These are phyloP conservation scores for Globisporangium echinulatum DNA, from an alignment of 352 stramenopile genomes.

Conservation along the genomic window DNA sequence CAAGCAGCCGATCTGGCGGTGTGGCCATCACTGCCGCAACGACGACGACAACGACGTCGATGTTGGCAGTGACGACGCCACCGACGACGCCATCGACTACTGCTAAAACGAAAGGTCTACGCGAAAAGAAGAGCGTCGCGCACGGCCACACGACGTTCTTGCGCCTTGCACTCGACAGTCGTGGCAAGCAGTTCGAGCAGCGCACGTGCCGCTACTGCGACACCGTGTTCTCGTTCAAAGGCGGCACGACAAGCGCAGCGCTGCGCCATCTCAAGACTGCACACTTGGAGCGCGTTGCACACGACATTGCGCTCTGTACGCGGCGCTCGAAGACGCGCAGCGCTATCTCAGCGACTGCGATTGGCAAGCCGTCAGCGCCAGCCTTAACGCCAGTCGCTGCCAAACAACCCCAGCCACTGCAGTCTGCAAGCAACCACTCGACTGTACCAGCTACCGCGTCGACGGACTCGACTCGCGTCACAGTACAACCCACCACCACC, in stretches of 20 bases:
- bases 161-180: slow-evolving; percentile 16
- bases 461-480: neutral
- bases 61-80: no score
- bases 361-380: no score
- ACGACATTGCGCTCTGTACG: no score
- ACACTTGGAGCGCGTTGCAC: slow-evolving; percentile 19
- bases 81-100: no score
- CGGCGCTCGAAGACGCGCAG: no score
- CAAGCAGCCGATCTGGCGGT: no score
- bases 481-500: no score
- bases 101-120: slow-evolving; percentile 3
- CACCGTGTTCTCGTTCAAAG: slow-evolving; percentile 43
- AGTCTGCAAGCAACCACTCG: neutral
- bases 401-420: neutral
- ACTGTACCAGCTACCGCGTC: neutral
- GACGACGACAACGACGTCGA: no score
- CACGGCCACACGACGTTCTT: slow-evolving; percentile 33
- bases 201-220: slow-evolving; percentile 41
- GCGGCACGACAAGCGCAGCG: slow-evolving; percentile 41
- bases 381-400: no score
- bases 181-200: slow-evolving; percentile 27
- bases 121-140: slow-evolving; percentile 33
- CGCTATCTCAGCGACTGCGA: no score
- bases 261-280: slow-evolving; percentile 41
- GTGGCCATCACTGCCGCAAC: no score